Evolutionary conservation across 257 asterid species (phyloP).

Genomic region (Dorcoceras hygrometricum): DNA sequence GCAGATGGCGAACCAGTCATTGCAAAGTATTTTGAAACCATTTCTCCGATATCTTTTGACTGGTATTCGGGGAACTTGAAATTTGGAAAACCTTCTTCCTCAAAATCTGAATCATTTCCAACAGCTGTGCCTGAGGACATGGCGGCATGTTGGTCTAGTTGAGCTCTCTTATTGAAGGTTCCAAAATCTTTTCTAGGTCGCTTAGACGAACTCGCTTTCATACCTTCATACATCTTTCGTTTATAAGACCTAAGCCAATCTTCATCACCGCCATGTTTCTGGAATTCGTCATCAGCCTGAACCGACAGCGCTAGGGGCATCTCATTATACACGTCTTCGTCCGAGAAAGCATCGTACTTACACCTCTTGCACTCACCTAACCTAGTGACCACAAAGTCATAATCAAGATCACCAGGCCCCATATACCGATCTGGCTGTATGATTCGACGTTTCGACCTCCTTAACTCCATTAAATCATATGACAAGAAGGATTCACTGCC

Average conservation of each 20-base stretch:
- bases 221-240: slow-evolving; percentile 23
- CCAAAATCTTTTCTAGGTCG: slow-evolving; percentile 7
- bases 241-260: slow-evolving; percentile 22
- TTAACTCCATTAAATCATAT: slow-evolving; percentile 43
- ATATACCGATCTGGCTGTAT: slow-evolving; percentile 74
- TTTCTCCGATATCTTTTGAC: slow-evolving; percentile 42
- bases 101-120: slow-evolving; percentile 25
- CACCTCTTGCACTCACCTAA: slow-evolving; percentile 61
- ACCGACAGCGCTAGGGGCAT: slow-evolving; percentile 62
- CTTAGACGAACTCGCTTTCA: slow-evolving; percentile 23
- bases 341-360: not conserved
- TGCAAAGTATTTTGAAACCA: slow-evolving; percentile 53
- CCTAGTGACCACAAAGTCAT: slow-evolving; percentile 63
- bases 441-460: slow-evolving; percentile 78
- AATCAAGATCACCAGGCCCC: slow-evolving; percentile 62
- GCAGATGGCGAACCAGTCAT: slow-evolving; percentile 48
- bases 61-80: slow-evolving; percentile 37
- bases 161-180: slow-evolving; percentile 17
- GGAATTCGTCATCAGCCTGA: slow-evolving; percentile 61
- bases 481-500: slow-evolving; percentile 38
- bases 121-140: slow-evolving; percentile 33
- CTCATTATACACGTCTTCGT: slow-evolving; percentile 35
- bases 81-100: slow-evolving; percentile 29
- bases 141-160: slow-evolving; percentile 31
- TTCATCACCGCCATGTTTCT: slow-evolving; percentile 28